A percentile compares a stretch with the other conserved stretches of the same genome.
Conservation (phyloP, 2,329 filamentous ascomycete genomes). For the Aspergillus sp. region DNA sequence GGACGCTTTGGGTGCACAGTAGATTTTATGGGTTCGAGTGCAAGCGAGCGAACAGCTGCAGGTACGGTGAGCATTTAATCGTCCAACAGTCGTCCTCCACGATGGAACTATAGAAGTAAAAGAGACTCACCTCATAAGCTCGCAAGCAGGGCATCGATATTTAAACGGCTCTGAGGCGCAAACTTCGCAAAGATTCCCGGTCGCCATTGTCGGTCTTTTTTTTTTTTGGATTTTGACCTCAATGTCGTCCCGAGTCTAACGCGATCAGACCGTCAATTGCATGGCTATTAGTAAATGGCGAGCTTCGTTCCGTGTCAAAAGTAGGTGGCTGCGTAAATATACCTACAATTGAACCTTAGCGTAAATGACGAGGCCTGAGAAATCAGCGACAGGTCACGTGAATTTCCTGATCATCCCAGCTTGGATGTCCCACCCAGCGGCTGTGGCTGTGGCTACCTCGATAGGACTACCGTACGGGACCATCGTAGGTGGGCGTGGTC, state of each 20-base stretch:
- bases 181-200: conserved; percentile 32
- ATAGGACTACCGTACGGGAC: too few species aligned
- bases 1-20: conserved; percentile 36
- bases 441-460: too few species aligned
- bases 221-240: background rate
- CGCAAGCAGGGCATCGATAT: conserved; percentile 42
- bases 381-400: background rate
- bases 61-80: background rate
- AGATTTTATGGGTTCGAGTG: conserved; percentile 45
- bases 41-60: conserved; percentile 48
- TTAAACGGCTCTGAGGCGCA: conserved; percentile 38
- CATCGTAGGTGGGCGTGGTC: too few species aligned
- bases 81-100: background rate
- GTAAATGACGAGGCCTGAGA: background rate
- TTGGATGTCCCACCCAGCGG: background rate
- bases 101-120: background rate
- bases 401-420: background rate
- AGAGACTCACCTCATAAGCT: conserved; percentile 35
- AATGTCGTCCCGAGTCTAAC: conserved; percentile 9
- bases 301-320: background rate
- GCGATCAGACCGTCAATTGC: conserved; percentile 14
- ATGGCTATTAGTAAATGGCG: conserved; percentile 14
- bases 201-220: conserved; percentile 26
- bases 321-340: background rate
- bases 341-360: background rate